Conservation (phyloP, 2,329 filamentous ascomycete species). For the Claviceps paspali region DNA sequence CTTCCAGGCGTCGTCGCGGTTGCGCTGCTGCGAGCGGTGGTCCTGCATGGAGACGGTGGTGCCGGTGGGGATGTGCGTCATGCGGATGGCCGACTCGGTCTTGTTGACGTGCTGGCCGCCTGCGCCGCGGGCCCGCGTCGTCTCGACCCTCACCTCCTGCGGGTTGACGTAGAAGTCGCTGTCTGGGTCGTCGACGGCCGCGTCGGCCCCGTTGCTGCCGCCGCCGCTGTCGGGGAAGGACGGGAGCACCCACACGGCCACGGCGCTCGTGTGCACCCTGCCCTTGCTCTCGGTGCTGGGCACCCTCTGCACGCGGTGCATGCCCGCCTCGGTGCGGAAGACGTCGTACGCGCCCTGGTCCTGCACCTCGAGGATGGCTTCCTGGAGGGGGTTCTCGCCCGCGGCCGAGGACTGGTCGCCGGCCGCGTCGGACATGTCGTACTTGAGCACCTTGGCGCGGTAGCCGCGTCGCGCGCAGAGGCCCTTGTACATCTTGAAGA, state of each 20-base stretch:
- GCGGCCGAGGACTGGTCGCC: conserved; percentile 35
- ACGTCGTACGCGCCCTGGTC: conserved; percentile 63
- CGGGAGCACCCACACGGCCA: conserved; percentile 82
- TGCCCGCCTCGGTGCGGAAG: conserved; percentile 78
- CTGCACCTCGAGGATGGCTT: conserved; percentile 76
- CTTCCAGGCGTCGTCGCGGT: conserved; percentile 76
- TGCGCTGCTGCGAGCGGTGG: conserved; percentile 74
- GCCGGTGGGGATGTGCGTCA: conserved; percentile 81
- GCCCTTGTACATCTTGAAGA: conserved; percentile 78
- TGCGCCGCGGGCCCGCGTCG: conserved; percentile 82
- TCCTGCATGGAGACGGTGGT: conserved; percentile 88
- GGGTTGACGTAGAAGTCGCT: conserved; percentile 86
- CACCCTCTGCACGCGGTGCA: conserved; percentile 88
- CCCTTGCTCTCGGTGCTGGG: conserved; percentile 84
- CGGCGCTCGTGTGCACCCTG: conserved; percentile 83
- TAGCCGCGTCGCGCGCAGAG: conserved; percentile 60
- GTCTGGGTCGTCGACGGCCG: conserved; percentile 61
- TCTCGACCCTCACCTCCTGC: conserved; percentile 67
- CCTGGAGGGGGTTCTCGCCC: conserved; percentile 57
- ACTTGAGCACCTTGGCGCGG: conserved; percentile 57
- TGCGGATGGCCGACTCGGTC: conserved; percentile 84
- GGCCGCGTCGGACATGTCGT: conserved; percentile 57
- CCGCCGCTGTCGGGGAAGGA: conserved; percentile 48
- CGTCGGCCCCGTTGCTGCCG: conserved; percentile 20
- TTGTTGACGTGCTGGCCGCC: conserved; percentile 98